phyloP scores from a whole-genome alignment of 2,329 filamentous ascomycete species.

The Apiospora arundinis region DNA sequence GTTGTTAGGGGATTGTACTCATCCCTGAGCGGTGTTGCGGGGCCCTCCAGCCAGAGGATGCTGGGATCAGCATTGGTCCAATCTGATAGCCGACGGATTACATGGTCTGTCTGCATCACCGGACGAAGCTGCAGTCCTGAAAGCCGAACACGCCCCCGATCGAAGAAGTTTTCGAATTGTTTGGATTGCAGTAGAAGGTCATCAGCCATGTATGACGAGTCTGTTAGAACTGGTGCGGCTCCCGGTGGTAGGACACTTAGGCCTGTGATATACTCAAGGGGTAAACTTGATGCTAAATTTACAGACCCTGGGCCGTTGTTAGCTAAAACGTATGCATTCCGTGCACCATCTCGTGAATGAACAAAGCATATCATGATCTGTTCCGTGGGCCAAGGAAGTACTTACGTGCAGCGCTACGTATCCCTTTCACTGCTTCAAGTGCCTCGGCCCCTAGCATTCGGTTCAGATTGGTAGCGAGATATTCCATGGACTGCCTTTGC shows the following conservation, averaged over 20 bases:
- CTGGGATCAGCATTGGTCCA: background rate
- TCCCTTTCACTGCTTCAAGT: background rate
- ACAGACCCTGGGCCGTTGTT: background rate
- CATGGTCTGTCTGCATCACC: background rate
- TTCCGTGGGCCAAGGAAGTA: too few species aligned
- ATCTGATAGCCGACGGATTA: background rate
- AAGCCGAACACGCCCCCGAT: background rate
- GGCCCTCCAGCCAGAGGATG: background rate
- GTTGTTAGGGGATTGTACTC: background rate
- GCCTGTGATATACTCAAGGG: background rate
- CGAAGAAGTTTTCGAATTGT: constrained; percentile 9
- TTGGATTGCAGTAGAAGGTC: background rate
- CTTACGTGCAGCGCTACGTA: background rate
- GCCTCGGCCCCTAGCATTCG: background rate
- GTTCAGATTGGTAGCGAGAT: background rate
- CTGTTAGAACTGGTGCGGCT: background rate
- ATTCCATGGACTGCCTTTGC: background rate
- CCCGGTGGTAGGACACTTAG: background rate
- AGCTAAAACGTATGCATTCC: too few species aligned
- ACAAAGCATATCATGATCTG: too few species aligned
- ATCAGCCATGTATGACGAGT: background rate
- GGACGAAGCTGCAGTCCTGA: background rate
- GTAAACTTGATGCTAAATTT: too few species aligned
- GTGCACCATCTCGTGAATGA: too few species aligned
- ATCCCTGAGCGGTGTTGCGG: background rate